phyloP scores from a whole-genome alignment of 176 grass and related monocot genomes.

The Oryza australiensis region DNA sequence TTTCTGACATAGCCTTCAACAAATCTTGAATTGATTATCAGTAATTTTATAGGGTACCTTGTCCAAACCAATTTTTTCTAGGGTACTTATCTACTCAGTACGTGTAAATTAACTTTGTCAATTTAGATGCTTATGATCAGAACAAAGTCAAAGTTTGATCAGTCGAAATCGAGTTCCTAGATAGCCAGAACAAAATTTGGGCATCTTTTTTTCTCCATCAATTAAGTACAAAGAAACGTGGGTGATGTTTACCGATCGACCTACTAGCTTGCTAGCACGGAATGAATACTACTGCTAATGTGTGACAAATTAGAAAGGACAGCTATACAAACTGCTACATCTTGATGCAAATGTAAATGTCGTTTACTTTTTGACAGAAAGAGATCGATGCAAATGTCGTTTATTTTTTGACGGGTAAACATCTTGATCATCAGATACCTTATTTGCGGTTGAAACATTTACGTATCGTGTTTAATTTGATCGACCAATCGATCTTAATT shows the following conservation, averaged over 20 bases:
- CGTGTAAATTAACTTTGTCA: too few relatives aligned
- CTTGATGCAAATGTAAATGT: too few relatives aligned
- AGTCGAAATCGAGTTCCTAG: background rate
- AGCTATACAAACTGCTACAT: background rate
- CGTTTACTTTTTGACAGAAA: background rate
- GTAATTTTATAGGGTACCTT: background rate
- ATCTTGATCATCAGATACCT: background rate
- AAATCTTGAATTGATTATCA: too few relatives aligned
- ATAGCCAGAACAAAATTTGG: background rate
- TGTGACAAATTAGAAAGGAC: background rate
- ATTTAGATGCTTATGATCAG: too few relatives aligned
- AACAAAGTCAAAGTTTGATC: too few relatives aligned
- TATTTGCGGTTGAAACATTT: background rate
- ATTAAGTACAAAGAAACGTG: background rate
- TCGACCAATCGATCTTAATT: too few relatives aligned
- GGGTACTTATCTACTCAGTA: too few relatives aligned
- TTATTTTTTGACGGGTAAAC: background rate
- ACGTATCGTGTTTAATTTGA: background rate
- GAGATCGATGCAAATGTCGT: background rate
- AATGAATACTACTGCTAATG: background rate
- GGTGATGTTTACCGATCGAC: background rate
- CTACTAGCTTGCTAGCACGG: background rate
- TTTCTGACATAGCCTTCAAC: too few relatives aligned
- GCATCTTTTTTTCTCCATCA: background rate
- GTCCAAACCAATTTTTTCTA: too few relatives aligned